phyloP scores from a whole-genome alignment of 2,329 filamentous ascomycete genomes.

The Raffaelea arxii region DNA sequence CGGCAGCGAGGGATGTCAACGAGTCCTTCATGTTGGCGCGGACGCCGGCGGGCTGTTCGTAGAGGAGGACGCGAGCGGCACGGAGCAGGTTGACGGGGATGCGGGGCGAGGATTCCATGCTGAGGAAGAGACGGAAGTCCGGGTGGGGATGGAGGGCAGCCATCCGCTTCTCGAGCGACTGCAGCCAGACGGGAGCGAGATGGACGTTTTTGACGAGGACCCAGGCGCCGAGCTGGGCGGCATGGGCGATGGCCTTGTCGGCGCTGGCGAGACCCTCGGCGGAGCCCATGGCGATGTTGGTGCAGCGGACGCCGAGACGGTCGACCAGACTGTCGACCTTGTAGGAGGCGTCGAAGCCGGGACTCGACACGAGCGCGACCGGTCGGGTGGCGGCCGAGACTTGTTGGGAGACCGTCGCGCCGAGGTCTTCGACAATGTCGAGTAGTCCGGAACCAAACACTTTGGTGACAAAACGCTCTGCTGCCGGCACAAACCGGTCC shows the following conservation, averaged over 20 bases:
- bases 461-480: constrained; percentile 77
- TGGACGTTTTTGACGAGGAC: constrained; percentile 99
- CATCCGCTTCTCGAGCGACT: constrained; percentile 94
- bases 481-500: constrained; percentile 86
- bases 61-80: constrained; percentile 90
- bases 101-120: constrained; percentile 94
- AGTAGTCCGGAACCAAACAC: constrained; percentile 81
- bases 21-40: constrained; percentile 99
- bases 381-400: constrained; percentile 77
- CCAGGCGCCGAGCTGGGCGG: constrained; percentile 87
- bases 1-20: constrained; percentile 68
- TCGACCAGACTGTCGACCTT: constrained; percentile 96
- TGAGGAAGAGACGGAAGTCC: constrained; percentile 91
- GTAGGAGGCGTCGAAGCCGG: constrained; percentile 97
- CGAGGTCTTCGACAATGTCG: constrained; percentile 76
- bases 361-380: constrained; percentile 85
- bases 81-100: constrained; percentile 94
- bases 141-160: constrained; percentile 88
- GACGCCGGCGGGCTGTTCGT: constrained; percentile 94
- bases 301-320: constrained; percentile 70
- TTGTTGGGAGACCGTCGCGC: constrained; percentile 74
- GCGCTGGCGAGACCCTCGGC: constrained; percentile 87
- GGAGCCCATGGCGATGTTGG: constrained; percentile 98
- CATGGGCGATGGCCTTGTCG: constrained; percentile 90
- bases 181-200: constrained; percentile 88